Base-by-base conservation (phyloP, 768 basidiomycete species). In the Strobilomyces echinocephalus region DNA sequence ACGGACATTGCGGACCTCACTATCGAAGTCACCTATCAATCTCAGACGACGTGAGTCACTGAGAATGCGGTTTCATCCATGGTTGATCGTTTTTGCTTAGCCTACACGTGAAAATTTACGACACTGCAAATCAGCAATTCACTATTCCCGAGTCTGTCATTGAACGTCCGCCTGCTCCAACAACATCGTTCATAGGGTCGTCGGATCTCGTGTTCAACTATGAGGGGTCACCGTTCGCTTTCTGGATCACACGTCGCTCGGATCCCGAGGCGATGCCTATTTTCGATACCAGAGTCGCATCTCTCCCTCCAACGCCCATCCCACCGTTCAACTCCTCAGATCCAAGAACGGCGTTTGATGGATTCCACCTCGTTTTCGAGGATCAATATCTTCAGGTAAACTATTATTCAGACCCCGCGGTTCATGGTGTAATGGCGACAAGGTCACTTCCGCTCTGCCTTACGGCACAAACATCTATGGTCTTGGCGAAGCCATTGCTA, bases 211-310 rank as follows among this genome's bases (percentile, higher is more conserved):
- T 82, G 4, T 90, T 91, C 73, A 83, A 88, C 63, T 81, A 82
- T 55, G 74, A 83, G 2, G 8, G 75, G 1, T 72, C 74, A 0
- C 88, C 89, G 0, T 91, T 91, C 63, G 81, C 83, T 2, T 91
- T 90, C 64, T 91, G 87, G 87, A 82, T 91, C 57, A 86, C 85
- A 1, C 80, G 87, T 41, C 79, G 82, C 21, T 79, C 81, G 4
- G 73, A 79, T 9, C 83, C 82, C 4, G 66, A 76, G 31, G 75
- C 72, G 7, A 60, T 63, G 41, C 85, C 82, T 48, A 66, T 91
- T 21, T 90, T 90, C 60, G 87, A 91, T 61, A 90, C 88, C 1
- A 78, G 88, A 39, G 64, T 76, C 8, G 59, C 75, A 0, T 87
- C 85, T 0, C 73, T 90, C 8, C 86, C 87, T 1, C 54, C 72